Percentiles rank a stretch among this genome's conserved stretches.
Conservation (phyloP, 1,284 basidiomycete genomes). For the Earliella scabrosa region DNA sequence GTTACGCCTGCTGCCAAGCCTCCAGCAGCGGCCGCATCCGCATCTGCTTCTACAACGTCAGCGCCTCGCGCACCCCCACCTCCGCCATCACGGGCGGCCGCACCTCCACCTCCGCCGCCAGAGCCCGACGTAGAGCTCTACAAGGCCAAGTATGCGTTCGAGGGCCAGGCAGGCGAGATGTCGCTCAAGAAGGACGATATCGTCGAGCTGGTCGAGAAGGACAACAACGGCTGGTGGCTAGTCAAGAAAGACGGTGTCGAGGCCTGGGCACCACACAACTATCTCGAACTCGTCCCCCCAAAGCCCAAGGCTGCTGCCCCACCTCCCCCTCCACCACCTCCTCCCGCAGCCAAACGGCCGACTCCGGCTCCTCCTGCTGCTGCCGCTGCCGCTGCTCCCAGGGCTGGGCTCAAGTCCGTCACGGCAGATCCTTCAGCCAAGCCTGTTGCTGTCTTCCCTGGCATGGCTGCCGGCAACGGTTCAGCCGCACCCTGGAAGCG, state of each 20-base stretch:
- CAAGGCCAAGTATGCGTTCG: constrained; percentile 88
- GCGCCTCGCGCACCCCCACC: constrained; percentile 50
- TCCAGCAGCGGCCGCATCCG: constrained; percentile 33
- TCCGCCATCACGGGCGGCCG: constrained; percentile 49
- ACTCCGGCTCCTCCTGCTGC: constrained; percentile 38
- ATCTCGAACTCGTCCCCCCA: constrained; percentile 80
- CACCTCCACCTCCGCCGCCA: constrained; percentile 56
- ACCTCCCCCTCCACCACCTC: constrained; percentile 72
- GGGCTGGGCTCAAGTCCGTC: constrained; percentile 45
- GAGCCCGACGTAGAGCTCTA: constrained; percentile 79
- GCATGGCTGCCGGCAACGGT: constrained; percentile 67
- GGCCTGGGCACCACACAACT: constrained; percentile 97
- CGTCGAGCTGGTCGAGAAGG: constrained; percentile 93
- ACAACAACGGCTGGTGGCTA: constrained; percentile 97
- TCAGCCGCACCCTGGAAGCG: constrained; percentile 79
- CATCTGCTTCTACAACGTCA: constrained; percentile 32
- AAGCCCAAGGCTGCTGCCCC: constrained; percentile 61
- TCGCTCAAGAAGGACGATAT: constrained; percentile 88
- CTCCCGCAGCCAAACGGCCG: constrained; percentile 44
- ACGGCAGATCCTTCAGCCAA: constrained; percentile 62
- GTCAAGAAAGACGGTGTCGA: constrained; percentile 86
- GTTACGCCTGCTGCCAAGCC: constrained; percentile 35
- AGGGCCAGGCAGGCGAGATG: constrained; percentile 93
- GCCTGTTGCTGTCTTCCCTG: constrained; percentile 76
- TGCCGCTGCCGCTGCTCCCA: constrained; percentile 39